Conservation (phyloP, 2,329 filamentous ascomycete species). For the Trichophaea hybrida region DNA sequence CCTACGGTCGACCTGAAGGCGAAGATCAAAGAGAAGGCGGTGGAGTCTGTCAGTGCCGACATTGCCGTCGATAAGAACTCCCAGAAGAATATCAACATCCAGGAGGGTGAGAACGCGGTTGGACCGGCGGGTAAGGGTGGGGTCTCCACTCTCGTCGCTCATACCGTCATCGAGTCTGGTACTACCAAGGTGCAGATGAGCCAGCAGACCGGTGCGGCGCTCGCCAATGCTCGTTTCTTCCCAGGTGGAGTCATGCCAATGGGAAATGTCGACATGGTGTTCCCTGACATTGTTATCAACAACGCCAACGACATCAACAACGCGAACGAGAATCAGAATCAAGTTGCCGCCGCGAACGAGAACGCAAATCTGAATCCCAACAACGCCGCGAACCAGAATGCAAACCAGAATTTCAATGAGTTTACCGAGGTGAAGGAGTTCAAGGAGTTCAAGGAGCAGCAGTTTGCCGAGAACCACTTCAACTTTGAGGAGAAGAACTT, state of each 20-base stretch:
- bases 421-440: conserved; percentile 13
- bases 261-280: conserved; percentile 23
- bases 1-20: not conserved
- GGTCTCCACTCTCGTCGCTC: not conserved
- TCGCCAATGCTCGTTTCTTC: conserved; percentile 13
- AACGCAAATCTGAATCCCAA: conserved; percentile 22
- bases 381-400: conserved; percentile 21
- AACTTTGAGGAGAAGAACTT: conserved; percentile 23
- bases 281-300: conserved; percentile 23
- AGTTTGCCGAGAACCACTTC: conserved; percentile 21
- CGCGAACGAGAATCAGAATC: conserved; percentile 24
- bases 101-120: conserved; percentile 7
- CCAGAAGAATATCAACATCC: conserved; percentile 18
- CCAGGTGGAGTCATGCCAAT: conserved; percentile 23
- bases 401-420: conserved; percentile 17
- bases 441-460: conserved; percentile 14
- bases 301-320: conserved; percentile 25
- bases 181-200: not conserved
- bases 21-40: not conserved
- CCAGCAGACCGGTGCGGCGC: conserved; percentile 1
- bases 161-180: conserved; percentile 7
- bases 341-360: conserved; percentile 20
- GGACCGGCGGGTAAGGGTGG: conserved; percentile 2
- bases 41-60: conserved; percentile 11
- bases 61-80: conserved; percentile 15